phyloP scores from a whole-genome alignment of 495 filamentous ascomycete species.

The Tuber aestivum region DNA sequence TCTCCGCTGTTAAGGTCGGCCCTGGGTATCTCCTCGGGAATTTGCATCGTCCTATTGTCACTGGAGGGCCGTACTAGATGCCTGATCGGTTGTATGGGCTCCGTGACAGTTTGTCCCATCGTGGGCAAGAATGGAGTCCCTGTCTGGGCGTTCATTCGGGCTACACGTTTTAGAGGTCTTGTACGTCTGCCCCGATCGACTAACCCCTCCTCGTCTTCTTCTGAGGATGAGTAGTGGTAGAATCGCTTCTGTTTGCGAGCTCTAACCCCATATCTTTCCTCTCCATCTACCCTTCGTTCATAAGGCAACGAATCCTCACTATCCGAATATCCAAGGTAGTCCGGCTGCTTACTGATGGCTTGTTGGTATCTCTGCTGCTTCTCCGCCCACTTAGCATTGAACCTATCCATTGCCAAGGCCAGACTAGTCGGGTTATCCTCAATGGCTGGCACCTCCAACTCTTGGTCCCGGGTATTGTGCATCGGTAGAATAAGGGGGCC shows the following conservation, averaged over 20 bases:
- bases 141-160: slow-evolving; percentile 1
- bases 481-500: not conserved
- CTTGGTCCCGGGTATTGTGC: not conserved
- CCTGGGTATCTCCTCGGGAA: not conserved
- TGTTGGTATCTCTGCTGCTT: not conserved
- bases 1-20: not conserved
- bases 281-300: not conserved
- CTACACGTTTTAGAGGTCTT: not conserved
- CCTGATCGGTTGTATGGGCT: not conserved
- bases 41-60: not conserved
- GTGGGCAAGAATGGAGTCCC: not conserved
- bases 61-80: not conserved
- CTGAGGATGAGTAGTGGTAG: not conserved
- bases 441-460: not conserved
- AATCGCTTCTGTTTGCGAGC: slow-evolving; percentile 1
- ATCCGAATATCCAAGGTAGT: not conserved
- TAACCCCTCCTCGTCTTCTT: not conserved
- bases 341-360: not conserved
- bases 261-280: not conserved
- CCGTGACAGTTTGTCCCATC: not conserved
- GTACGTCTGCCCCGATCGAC: not conserved
- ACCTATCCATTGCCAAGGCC: not conserved
- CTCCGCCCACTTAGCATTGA: not conserved
- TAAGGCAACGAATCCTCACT: not conserved
- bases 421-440: not conserved